Percentiles rank a stretch among this genome's conserved stretches.
Evolutionary conservation across 2,329 filamentous ascomycete species (phyloP).

Genomic region (Cryphonectria carpinicola): DNA sequence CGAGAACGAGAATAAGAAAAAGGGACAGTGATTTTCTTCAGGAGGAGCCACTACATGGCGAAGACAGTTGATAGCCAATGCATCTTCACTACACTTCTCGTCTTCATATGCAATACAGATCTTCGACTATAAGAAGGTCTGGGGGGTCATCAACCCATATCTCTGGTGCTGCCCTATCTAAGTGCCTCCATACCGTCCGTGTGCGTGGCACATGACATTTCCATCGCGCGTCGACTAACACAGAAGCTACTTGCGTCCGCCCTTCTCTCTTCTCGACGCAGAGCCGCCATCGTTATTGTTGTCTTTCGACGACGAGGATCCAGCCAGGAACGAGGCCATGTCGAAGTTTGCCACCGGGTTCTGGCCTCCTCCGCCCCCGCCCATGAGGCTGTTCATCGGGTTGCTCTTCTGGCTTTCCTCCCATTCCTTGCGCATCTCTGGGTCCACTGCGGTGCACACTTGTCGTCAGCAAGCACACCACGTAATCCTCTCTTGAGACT

Average conservation of each 20-base stretch:
- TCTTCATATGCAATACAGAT: not conserved
- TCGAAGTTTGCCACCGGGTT: slow-evolving; percentile 61
- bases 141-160: not conserved
- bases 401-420: slow-evolving; percentile 84
- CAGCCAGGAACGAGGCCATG: slow-evolving; percentile 66
- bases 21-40: not conserved
- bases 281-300: slow-evolving; percentile 43
- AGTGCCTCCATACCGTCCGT: not conserved
- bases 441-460: slow-evolving; percentile 74
- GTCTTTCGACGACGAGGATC: slow-evolving; percentile 44
- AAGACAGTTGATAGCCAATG: not conserved
- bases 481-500: not conserved
- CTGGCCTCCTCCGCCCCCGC: slow-evolving; percentile 36
- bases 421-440: slow-evolving; percentile 91
- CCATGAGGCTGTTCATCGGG: slow-evolving; percentile 64
- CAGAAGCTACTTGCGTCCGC: slow-evolving; percentile 9
- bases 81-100: not conserved
- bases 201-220: not conserved
- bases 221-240: not conserved
- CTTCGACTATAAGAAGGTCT: not conserved
- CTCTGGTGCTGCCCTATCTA: no score
- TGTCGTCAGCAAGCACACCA: not conserved
- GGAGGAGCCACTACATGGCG: not conserved
- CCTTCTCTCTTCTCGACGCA: slow-evolving; percentile 12
- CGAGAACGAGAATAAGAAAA: not conserved